These are phyloP conservation scores for Leishmania lainsoni DNA, from an alignment of 208 protist species.

Conservation along the genomic window DNA sequence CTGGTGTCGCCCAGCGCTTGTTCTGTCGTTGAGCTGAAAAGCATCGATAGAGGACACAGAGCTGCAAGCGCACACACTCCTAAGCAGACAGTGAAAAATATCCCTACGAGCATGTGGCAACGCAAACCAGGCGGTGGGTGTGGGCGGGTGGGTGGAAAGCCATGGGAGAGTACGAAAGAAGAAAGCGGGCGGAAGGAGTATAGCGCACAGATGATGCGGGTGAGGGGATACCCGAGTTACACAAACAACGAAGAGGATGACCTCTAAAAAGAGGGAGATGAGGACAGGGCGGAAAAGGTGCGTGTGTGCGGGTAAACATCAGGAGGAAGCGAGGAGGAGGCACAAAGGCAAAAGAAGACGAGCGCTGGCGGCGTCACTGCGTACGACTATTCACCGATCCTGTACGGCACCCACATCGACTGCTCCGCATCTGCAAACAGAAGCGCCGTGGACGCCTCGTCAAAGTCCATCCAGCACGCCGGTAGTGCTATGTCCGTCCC, in stretches of 20 bases:
- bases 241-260: not conserved
- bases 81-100: not conserved
- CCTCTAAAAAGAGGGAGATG: not conserved
- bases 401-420: slow-evolving; percentile 52
- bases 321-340: not conserved
- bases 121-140: not conserved
- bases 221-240: no score
- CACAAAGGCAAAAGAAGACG: not conserved
- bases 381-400: slow-evolving; percentile 22
- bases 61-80: not conserved
- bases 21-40: not conserved
- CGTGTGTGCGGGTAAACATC: not conserved
- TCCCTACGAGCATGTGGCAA: not conserved
- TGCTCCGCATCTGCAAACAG: slow-evolving; percentile 53
- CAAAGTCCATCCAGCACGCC: slow-evolving; percentile 74
- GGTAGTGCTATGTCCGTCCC: slow-evolving; percentile 11
- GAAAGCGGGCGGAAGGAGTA: not conserved
- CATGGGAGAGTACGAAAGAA: not conserved
- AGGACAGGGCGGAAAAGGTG: not conserved
- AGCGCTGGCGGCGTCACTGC: not conserved
- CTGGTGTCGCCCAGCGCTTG: not conserved
- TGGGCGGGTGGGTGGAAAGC: not conserved
- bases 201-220: not conserved
- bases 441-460: slow-evolving; percentile 31
- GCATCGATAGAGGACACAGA: not conserved